Percentiles rank a stretch among this genome's conserved stretches.
Evolutionary conservation across 306 rosid species (phyloP).

Genomic region (Pachyrhizus erosus): DNA sequence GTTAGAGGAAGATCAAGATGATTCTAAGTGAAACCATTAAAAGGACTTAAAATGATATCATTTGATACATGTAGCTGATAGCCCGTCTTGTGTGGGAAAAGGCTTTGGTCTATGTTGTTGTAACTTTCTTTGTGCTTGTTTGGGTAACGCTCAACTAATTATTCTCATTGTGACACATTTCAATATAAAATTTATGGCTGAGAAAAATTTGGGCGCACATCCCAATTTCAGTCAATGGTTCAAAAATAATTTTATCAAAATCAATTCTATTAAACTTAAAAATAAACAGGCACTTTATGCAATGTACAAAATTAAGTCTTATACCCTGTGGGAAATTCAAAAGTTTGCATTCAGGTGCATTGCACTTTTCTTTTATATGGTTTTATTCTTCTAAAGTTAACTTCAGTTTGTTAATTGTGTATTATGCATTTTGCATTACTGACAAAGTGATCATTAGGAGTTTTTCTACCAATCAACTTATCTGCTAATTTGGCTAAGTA

Average conservation of each 20-base stretch:
- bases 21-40: neutral
- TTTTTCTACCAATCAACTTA: neutral
- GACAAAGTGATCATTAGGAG: constrained; percentile 18
- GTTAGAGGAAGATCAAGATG: neutral
- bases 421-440: neutral
- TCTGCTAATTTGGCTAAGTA: neutral
- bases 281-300: neutral
- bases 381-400: constrained; percentile 4
- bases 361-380: neutral
- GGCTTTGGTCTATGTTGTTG: neutral
- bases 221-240: too few relatives aligned
- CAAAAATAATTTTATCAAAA: too few relatives aligned
- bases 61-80: neutral
- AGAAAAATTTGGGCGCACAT: too few relatives aligned
- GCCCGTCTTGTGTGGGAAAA: neutral
- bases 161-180: neutral
- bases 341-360: neutral
- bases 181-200: neutral
- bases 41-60: neutral
- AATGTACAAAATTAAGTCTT: neutral
- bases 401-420: neutral
- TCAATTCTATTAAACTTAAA: neutral
- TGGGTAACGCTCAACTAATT: neutral
- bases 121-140: neutral
- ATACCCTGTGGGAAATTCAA: neutral